Percentiles rank a stretch among this genome's conserved stretches.
Evolutionary conservation across 1,139 yeast species (phyloP).

Genomic region (Yamadazyma conglobata): DNA sequence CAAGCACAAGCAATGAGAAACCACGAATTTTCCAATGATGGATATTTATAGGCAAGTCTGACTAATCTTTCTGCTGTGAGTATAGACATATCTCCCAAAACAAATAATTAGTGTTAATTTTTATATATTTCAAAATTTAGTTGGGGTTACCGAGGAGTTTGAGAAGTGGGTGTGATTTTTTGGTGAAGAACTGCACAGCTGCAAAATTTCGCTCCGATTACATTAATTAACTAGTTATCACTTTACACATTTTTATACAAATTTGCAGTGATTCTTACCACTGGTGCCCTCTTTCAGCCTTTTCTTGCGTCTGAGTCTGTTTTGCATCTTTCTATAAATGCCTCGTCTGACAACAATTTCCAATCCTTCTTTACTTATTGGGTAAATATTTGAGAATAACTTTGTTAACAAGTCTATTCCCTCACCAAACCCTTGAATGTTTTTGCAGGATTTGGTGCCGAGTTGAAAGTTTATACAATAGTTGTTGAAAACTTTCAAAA

Average conservation of each 20-base stretch:
- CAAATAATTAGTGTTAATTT: background rate
- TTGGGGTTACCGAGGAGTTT: conserved; percentile 4
- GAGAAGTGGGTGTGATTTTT: no score
- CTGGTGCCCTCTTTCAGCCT: no score
- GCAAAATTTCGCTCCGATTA: no score
- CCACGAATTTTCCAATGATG: conserved; percentile 54
- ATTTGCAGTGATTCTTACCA: no score
- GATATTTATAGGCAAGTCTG: conserved; percentile 53
- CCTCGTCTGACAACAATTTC: conserved; percentile 77
- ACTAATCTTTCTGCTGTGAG: conserved; percentile 60
- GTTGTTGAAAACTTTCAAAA: conserved; percentile 53
- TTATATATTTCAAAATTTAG: background rate
- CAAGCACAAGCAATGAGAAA: conserved; percentile 75
- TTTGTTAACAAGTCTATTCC: conserved; percentile 48
- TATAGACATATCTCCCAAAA: no score
- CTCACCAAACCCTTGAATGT: conserved; percentile 52
- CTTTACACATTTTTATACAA: no score
- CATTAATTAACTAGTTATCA: no score
- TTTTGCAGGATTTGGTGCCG: conserved; percentile 77
- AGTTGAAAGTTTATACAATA: conserved; percentile 46
- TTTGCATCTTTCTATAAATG: conserved; percentile 77
- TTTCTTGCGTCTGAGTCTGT: conserved; percentile 60
- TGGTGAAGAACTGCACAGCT: no score
- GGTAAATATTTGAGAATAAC: conserved; percentile 45
- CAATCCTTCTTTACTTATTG: conserved; percentile 42